Conservation (phyloP, 805 yeast genomes). For the Starmerella asiatica region DNA sequence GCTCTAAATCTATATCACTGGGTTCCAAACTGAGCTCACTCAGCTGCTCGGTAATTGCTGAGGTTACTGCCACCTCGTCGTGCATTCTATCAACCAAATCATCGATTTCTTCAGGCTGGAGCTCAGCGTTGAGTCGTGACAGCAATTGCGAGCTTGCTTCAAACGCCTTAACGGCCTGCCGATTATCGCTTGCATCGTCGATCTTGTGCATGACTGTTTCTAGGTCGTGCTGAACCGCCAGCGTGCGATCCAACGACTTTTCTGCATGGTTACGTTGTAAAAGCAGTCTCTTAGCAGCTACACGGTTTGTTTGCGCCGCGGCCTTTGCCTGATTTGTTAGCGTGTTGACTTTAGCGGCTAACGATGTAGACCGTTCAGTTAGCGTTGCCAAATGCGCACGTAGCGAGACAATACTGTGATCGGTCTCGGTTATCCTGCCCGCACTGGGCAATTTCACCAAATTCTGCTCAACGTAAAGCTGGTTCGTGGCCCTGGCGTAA, state of each 20-base stretch:
- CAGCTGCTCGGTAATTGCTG: conserved; percentile 30
- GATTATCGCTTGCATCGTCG: conserved; percentile 34
- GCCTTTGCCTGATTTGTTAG: conserved; percentile 20
- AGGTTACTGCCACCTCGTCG: conserved; percentile 28
- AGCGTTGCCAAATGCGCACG: conserved; percentile 15
- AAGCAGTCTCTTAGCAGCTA: conserved; percentile 10
- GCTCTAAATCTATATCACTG: conserved; percentile 28
- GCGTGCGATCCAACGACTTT: conserved; percentile 11
- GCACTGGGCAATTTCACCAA: conserved; percentile 16
- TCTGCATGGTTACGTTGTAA: conserved; percentile 21
- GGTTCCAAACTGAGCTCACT: conserved; percentile 21
- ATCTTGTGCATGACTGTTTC: conserved; percentile 31
- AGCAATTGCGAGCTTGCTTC: conserved; percentile 29
- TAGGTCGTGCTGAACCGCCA: conserved; percentile 28
- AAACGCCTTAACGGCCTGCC: conserved; percentile 29
- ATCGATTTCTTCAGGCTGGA: conserved; percentile 32
- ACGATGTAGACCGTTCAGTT: conserved; percentile 17
- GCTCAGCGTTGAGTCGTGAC: conserved; percentile 29
- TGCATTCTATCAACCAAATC: conserved; percentile 32
- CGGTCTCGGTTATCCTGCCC: conserved; percentile 11
- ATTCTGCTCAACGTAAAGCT: conserved; percentile 11
- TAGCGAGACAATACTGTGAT: conserved; percentile 10
- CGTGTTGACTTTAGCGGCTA: conserved; percentile 16
- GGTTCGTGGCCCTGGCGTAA: conserved; percentile 20
- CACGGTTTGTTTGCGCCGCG: conserved; percentile 12